Evolutionary conservation across 2,329 filamentous ascomycete species (phyloP).

Genomic region (Hymenoscyphus fructigenus): DNA sequence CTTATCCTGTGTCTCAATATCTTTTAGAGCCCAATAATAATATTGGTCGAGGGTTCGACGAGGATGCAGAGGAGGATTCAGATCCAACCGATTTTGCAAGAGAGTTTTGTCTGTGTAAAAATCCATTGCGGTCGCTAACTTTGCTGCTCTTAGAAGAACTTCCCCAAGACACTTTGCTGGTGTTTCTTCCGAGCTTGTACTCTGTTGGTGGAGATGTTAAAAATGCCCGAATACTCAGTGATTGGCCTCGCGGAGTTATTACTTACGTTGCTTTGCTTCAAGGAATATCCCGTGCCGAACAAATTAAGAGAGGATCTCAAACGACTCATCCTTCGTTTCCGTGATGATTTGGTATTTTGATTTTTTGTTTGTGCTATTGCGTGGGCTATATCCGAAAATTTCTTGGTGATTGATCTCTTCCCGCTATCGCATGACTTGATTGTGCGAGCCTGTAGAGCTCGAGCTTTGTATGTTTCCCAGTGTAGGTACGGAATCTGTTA

Average conservation of each 20-base stretch:
- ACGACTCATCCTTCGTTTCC: not conserved
- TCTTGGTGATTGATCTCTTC: slow-evolving; percentile 2
- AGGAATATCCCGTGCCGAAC: not conserved
- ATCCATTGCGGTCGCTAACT: slow-evolving; percentile 19
- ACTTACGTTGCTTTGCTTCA: not conserved
- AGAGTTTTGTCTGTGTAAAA: slow-evolving; percentile 20
- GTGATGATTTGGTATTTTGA: not conserved
- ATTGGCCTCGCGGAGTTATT: not conserved
- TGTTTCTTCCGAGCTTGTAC: not conserved
- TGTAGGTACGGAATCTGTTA: slow-evolving; percentile 26
- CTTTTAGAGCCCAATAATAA: slow-evolving; percentile 40
- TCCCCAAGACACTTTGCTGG: not conserved
- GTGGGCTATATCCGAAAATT: slow-evolving; percentile 1
- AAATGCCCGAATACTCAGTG: not conserved
- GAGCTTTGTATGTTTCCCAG: slow-evolving; percentile 24
- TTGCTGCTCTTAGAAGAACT: slow-evolving; percentile 8
- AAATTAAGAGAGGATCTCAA: not conserved
- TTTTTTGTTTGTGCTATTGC: slow-evolving; percentile 1
- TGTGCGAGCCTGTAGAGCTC: slow-evolving; percentile 6
- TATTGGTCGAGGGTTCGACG: slow-evolving; percentile 46
- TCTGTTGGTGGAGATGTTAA: not conserved
- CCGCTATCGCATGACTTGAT: slow-evolving; percentile 1
- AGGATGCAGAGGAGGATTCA: slow-evolving; percentile 40
- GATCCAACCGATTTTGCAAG: slow-evolving; percentile 14
- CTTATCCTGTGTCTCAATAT: slow-evolving; percentile 39